phyloP scores from a whole-genome alignment of 1,139 yeast genomes.

The Tardiomyces blankii region DNA sequence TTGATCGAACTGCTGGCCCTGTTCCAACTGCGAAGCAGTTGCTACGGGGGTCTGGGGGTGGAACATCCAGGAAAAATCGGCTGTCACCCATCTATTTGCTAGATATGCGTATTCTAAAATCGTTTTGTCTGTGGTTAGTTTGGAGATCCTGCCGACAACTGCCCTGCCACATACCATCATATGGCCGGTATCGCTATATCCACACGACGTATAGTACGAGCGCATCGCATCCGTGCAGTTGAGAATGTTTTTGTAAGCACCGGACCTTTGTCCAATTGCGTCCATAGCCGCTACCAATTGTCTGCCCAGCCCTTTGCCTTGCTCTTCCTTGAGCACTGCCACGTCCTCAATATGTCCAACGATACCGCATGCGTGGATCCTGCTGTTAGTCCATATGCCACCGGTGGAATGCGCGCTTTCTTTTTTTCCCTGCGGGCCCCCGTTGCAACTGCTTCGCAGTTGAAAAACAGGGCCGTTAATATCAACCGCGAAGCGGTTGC shows the following conservation, averaged over 20 bases:
- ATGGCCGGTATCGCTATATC: conserved; percentile 30
- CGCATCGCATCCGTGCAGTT: conserved; percentile 63
- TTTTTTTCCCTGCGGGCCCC: background rate
- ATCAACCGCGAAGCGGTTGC: too few relatives aligned
- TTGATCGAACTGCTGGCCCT: too few relatives aligned
- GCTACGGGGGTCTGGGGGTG: too few relatives aligned
- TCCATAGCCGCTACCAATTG: conserved; percentile 44
- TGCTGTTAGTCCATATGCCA: too few relatives aligned
- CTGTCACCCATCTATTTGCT: too few relatives aligned
- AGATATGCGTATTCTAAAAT: too few relatives aligned
- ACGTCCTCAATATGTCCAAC: conserved; percentile 97
- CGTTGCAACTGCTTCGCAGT: too few relatives aligned
- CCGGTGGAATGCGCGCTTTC: background rate
- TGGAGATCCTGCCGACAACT: background rate
- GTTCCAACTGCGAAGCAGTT: too few relatives aligned
- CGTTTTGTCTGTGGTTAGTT: background rate
- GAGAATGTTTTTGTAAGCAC: conserved; percentile 65
- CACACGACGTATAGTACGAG: conserved; percentile 70
- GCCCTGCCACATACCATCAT: conserved; percentile 13
- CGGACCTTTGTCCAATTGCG: conserved; percentile 37
- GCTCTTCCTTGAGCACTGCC: conserved; percentile 64
- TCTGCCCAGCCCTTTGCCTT: conserved; percentile 49
- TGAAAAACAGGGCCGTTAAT: too few relatives aligned
- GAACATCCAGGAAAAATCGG: too few relatives aligned
- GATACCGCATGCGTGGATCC: conserved; percentile 58